phyloP scores from a whole-genome alignment of 192 early-diverging fungal genomes.

The Polychytrium aggregatum region DNA sequence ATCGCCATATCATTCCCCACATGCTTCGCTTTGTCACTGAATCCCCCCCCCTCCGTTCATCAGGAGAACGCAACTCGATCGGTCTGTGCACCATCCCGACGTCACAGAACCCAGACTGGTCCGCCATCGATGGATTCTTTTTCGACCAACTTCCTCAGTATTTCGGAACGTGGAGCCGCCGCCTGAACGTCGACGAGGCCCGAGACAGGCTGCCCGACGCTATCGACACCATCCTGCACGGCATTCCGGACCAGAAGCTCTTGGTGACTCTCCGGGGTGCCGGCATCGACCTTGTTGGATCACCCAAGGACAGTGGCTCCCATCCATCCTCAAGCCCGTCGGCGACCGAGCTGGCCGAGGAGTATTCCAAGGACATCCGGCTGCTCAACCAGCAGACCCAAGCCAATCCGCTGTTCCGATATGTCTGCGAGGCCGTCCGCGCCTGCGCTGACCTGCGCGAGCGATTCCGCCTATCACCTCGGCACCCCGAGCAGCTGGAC shows the following conservation, averaged over 20 bases:
- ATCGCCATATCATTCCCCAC: too few species aligned
- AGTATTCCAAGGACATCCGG: conserved; percentile 30
- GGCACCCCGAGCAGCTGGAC: conserved; percentile 1
- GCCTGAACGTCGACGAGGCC: too few species aligned
- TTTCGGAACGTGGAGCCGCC: too few species aligned
- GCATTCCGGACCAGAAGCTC: conserved; percentile 1
- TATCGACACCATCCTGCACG: too few species aligned
- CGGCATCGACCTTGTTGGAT: conserved; percentile 35
- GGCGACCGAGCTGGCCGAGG: conserved; percentile 22
- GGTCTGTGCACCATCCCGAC: conserved; percentile 1
- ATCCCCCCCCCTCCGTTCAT: too few species aligned
- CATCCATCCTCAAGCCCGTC: conserved; percentile 19
- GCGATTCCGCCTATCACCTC: conserved; percentile 5
- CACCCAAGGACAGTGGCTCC: conserved; percentile 21
- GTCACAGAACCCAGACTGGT: conserved; percentile 3
- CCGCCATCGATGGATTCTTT: conserved; percentile 3
- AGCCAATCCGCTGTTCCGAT: conserved; percentile 1
- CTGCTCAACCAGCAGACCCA: conserved; percentile 7
- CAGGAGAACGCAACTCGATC: conserved; percentile 4
- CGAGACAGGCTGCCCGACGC: too few species aligned
- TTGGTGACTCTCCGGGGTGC: conserved; percentile 18
- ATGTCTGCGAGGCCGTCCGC: conserved; percentile 2
- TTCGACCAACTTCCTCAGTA: conserved; percentile 1
- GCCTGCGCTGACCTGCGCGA: conserved; percentile 1
- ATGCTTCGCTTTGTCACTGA: too few species aligned